Evolutionary conservation across 306 rosid genomes (phyloP).

Genomic region (Quercus agrifolia): DNA sequence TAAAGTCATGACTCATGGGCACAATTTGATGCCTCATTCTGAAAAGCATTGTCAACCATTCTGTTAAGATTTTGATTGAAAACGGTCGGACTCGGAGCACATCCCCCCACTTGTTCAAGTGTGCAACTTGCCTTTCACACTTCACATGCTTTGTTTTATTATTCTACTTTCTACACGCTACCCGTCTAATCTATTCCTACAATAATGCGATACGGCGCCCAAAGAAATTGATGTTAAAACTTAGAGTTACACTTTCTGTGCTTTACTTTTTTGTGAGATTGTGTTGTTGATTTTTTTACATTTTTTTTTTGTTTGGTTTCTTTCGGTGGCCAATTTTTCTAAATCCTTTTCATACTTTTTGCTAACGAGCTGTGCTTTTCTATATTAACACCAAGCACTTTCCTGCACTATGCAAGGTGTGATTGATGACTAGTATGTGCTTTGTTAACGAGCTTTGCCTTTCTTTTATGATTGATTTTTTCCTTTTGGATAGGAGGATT

Average conservation of each 20-base stretch:
- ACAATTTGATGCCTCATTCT: background rate
- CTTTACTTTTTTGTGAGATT: background rate
- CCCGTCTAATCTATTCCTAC: background rate
- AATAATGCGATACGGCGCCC: background rate
- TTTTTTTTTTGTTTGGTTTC: background rate
- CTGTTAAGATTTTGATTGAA: background rate
- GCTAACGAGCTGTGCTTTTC: background rate
- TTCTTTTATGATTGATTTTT: background rate
- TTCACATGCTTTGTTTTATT: background rate
- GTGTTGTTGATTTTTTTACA: background rate
- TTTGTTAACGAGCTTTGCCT: background rate
- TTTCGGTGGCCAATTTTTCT: slow-evolving; percentile 1
- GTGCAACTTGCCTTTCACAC: background rate
- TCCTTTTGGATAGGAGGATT: background rate
- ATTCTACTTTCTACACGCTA: no score
- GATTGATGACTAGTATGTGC: no score
- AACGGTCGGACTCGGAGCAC: background rate
- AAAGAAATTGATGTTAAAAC: background rate
- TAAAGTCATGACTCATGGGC: no score
- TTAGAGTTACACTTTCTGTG: background rate
- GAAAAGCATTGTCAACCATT: background rate
- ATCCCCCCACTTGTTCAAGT: background rate
- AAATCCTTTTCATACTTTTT: background rate
- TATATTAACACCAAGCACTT: no score
- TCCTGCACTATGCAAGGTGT: no score